phyloP scores from a whole-genome alignment of 1,284 basidiomycete species.

The Sphaerobolus stellatus region DNA sequence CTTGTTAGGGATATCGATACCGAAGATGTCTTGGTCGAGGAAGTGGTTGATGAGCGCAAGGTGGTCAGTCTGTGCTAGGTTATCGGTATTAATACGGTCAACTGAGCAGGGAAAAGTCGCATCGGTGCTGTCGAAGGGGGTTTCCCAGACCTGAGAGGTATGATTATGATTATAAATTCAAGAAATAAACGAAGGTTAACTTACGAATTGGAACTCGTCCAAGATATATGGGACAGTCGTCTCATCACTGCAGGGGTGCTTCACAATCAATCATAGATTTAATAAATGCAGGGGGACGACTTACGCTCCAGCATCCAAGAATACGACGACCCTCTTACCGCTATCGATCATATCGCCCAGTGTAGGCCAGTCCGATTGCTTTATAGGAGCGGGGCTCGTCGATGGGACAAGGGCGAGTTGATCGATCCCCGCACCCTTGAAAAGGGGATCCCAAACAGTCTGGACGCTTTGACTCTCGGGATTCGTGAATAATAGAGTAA shows the following conservation, averaged over 20 bases:
- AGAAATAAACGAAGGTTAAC: conserved; percentile 8
- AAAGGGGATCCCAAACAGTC: conserved; percentile 55
- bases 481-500: conserved; percentile 73
- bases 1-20: conserved; percentile 42
- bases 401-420: conserved; percentile 60
- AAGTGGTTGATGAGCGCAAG: conserved; percentile 61
- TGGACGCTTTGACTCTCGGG: conserved; percentile 55
- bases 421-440: conserved; percentile 57
- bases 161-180: not conserved
- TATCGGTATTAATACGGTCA: conserved; percentile 58
- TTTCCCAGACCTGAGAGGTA: conserved; percentile 69
- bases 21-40: conserved; percentile 43
- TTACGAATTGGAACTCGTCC: conserved; percentile 59
- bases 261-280: not conserved
- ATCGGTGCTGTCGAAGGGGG: conserved; percentile 64
- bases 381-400: conserved; percentile 47
- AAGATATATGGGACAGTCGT: conserved; percentile 59
- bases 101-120: conserved; percentile 68
- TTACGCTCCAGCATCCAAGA: conserved; percentile 61
- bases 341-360: conserved; percentile 66
- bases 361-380: conserved; percentile 69
- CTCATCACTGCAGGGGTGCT: conserved; percentile 35
- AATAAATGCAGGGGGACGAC: conserved; percentile 25
- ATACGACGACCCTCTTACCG: conserved; percentile 68
- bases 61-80: conserved; percentile 48